phyloP scores from a whole-genome alignment of 257 asterid genomes.

The Fraxinus quadrangulata region DNA sequence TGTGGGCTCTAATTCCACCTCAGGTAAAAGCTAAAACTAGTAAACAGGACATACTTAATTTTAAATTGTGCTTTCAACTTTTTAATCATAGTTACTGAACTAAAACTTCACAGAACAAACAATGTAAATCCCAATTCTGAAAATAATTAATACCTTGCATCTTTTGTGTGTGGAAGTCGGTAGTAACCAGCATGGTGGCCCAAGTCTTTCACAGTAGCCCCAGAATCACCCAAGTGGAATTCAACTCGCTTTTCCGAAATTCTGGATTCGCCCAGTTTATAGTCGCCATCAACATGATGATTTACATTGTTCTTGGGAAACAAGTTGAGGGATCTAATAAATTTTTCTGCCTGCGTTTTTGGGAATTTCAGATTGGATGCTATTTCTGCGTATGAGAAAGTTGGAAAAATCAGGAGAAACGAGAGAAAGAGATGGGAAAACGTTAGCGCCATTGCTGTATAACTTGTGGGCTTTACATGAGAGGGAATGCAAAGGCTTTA shows the following conservation, averaged over 20 bases:
- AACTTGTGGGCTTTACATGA: background rate
- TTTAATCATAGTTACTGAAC: background rate
- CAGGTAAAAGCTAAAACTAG: too few relatives aligned
- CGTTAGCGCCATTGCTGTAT: background rate
- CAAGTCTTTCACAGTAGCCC: constrained; percentile 33
- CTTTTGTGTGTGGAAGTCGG: constrained; percentile 38
- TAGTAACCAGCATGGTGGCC: constrained; percentile 54
- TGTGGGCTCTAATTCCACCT: too few relatives aligned
- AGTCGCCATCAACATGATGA: constrained; percentile 2
- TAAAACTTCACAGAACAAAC: background rate
- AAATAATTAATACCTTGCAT: constrained; percentile 35
- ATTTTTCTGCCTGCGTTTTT: constrained; percentile 26
- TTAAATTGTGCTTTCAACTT: background rate
- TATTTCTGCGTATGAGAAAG: constrained; percentile 25
- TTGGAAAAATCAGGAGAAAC: constrained; percentile 18
- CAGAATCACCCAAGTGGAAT: constrained; percentile 33
- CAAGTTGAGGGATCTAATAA: constrained; percentile 44
- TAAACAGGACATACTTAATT: too few relatives aligned
- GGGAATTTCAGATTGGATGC: constrained; percentile 2
- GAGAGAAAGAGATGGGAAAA: constrained; percentile 15
- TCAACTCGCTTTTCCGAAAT: constrained; percentile 33
- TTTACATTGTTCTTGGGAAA: constrained; percentile 42
- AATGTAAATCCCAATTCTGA: background rate
- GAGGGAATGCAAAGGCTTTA: background rate
- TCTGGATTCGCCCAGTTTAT: constrained; percentile 9